phyloP scores from a whole-genome alignment of 441 rosid species.

The Kokia cookei region DNA sequence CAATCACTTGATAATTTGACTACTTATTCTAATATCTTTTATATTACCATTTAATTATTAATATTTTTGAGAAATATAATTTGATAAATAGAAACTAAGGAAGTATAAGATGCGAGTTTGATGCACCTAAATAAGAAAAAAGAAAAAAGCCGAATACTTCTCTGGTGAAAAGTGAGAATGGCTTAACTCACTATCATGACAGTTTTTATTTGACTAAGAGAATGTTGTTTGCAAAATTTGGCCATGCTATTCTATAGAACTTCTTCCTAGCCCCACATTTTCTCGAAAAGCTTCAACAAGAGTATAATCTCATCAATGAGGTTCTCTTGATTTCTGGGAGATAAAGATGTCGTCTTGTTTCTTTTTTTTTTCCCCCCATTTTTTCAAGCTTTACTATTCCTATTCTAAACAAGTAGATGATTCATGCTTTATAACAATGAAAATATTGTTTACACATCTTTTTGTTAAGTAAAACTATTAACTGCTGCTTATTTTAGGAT shows the following conservation, averaged over 20 bases:
- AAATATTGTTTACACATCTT: neutral
- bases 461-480: neutral
- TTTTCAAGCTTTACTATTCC: neutral
- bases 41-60: neutral
- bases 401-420: neutral
- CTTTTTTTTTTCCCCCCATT: neutral
- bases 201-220: neutral
- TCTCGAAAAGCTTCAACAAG: neutral
- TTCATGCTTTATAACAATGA: neutral
- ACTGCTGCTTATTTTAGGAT: neutral
- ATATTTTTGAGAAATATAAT: neutral
- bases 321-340: neutral
- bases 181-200: neutral
- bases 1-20: neutral
- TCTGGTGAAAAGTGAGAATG: neutral
- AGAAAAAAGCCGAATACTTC: neutral
- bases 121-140: neutral
- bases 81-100: neutral
- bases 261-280: neutral
- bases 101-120: neutral
- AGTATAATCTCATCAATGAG: neutral
- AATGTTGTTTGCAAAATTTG: neutral
- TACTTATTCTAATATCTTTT: neutral
- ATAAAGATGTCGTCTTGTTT: neutral
- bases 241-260: neutral